A percentile compares a stretch with the other conserved stretches of the same genome.
phyloP scores from a whole-genome alignment of 2,329 filamentous ascomycete genomes.

The Fusarium sp. region DNA sequence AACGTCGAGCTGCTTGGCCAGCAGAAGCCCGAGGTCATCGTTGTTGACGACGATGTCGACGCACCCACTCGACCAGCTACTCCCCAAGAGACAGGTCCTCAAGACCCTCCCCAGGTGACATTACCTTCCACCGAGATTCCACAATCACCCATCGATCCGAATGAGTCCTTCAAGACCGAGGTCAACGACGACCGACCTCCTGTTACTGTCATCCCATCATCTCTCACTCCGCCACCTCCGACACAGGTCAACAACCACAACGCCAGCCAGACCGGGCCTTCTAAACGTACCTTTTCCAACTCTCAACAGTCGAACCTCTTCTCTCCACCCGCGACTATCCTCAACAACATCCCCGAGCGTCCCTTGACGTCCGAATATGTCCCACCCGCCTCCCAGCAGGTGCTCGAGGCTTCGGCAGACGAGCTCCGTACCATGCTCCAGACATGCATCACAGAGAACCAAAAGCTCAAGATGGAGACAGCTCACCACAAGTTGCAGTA shows the following conservation, averaged over 20 bases:
- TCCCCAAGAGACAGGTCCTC: conserved; percentile 46
- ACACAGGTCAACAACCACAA: conserved; percentile 58
- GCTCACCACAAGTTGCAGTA: conserved; percentile 94
- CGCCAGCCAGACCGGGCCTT: conserved; percentile 36
- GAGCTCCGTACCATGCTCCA: conserved; percentile 70
- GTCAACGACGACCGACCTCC: conserved; percentile 59
- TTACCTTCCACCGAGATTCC: conserved; percentile 70
- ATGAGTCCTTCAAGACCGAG: conserved; percentile 63
- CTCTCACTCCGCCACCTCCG: conserved; percentile 68
- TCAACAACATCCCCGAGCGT: conserved; percentile 50
- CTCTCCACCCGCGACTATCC: conserved; percentile 65
- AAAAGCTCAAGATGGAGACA: conserved; percentile 79
- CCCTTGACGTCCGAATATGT: conserved; percentile 55
- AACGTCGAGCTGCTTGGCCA: conserved; percentile 45
- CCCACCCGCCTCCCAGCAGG: conserved; percentile 61
- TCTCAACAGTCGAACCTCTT: conserved; percentile 63
- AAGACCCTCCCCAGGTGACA: conserved; percentile 62
- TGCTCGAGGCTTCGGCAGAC: conserved; percentile 65
- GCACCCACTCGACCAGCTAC: conserved; percentile 50
- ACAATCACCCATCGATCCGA: conserved; percentile 63
- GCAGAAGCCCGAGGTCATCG: conserved; percentile 47
- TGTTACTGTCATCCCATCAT: conserved; percentile 66
- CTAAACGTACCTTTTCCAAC: conserved; percentile 49
- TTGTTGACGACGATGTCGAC: conserved; percentile 47
- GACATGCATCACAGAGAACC: conserved; percentile 66